Evolutionary conservation across 2,329 filamentous ascomycete genomes (phyloP).

Genomic region (Colletotrichum sublineola): DNA sequence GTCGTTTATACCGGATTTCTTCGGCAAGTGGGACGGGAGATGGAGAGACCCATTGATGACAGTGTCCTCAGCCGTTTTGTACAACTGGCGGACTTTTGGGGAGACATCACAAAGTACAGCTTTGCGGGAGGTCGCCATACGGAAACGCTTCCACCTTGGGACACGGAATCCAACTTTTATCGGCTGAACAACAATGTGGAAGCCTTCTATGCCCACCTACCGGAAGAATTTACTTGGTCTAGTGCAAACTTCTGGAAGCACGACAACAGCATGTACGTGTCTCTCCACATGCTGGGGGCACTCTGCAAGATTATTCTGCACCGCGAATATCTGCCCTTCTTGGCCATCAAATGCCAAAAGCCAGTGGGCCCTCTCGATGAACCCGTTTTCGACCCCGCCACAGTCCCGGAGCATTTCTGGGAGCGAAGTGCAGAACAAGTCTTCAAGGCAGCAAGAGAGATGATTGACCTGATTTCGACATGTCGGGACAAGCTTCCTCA

Average conservation of each 20-base stretch:
- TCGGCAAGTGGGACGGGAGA: slow-evolving; percentile 41
- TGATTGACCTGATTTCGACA: slow-evolving; percentile 74
- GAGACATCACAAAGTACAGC: slow-evolving; percentile 69
- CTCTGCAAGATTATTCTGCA: slow-evolving; percentile 77
- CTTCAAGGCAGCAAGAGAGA: slow-evolving; percentile 73
- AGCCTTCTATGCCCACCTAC: slow-evolving; percentile 59
- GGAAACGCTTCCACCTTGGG: slow-evolving; percentile 70
- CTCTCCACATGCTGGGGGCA: slow-evolving; percentile 75
- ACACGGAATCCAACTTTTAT: slow-evolving; percentile 66
- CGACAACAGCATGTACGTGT: slow-evolving; percentile 74
- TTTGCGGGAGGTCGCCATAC: slow-evolving; percentile 65
- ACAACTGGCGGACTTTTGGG: slow-evolving; percentile 71
- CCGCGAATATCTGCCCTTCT: slow-evolving; percentile 76
- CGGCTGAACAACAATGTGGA: slow-evolving; percentile 65
- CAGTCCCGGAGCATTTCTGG: slow-evolving; percentile 70
- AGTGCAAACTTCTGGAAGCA: slow-evolving; percentile 74
- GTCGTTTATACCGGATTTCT: slow-evolving; percentile 68
- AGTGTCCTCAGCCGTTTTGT: slow-evolving; percentile 67
- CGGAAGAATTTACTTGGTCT: slow-evolving; percentile 60
- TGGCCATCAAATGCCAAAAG: slow-evolving; percentile 66
- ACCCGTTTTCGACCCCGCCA: slow-evolving; percentile 64
- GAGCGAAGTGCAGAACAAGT: slow-evolving; percentile 71
- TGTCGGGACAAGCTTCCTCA: slow-evolving; percentile 74
- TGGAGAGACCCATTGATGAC: slow-evolving; percentile 52
- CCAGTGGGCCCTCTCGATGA: slow-evolving; percentile 71